These are phyloP conservation scores for Coemansia sp. DNA, from an alignment of 192 early-diverging fungal species.

Conservation along the genomic window DNA sequence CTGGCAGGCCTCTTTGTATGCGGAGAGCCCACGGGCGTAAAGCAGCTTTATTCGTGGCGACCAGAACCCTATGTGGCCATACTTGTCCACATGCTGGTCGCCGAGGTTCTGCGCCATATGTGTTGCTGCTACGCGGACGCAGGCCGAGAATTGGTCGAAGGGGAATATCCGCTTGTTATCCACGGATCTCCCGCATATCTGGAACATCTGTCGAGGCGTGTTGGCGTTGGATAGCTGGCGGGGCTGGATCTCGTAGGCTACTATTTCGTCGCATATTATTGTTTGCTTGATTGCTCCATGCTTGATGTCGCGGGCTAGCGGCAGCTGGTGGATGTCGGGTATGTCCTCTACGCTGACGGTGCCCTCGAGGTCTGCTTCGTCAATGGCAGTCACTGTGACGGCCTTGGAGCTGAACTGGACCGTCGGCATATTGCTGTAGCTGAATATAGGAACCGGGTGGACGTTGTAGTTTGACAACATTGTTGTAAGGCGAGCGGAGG, in stretches of 20 bases:
- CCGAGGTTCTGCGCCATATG: conserved; percentile 33
- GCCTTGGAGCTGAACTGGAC: conserved; percentile 32
- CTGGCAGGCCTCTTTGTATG: conserved; percentile 11
- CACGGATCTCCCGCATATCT: conserved; percentile 27
- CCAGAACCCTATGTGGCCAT: conserved; percentile 31
- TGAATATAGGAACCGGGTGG: conserved; percentile 9
- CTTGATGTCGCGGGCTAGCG: conserved; percentile 10
- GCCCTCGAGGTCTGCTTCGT: conserved; percentile 26
- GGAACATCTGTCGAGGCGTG: conserved; percentile 27
- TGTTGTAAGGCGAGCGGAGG: neutral
- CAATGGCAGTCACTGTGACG: conserved; percentile 9
- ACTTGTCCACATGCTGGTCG: conserved; percentile 13
- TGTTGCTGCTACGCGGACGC: conserved; percentile 25
- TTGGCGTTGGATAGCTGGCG: conserved; percentile 11
- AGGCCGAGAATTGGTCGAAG: conserved; percentile 18
- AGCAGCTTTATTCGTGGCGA: conserved; percentile 36
- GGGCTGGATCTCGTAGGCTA: conserved; percentile 37
- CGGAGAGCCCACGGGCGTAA: conserved; percentile 15
- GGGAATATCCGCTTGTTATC: conserved; percentile 22
- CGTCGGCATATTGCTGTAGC: conserved; percentile 7
- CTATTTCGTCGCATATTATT: conserved; percentile 28
- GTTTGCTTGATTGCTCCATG: conserved; percentile 28
- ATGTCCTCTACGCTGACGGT: conserved; percentile 21
- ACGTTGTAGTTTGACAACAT: neutral
- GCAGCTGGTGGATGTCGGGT: conserved; percentile 29